Evolutionary conservation across 345 rosid species (phyloP), one percentile per base, ranked within the genome.

Genomic region (Salix koriyanagi): DNA sequence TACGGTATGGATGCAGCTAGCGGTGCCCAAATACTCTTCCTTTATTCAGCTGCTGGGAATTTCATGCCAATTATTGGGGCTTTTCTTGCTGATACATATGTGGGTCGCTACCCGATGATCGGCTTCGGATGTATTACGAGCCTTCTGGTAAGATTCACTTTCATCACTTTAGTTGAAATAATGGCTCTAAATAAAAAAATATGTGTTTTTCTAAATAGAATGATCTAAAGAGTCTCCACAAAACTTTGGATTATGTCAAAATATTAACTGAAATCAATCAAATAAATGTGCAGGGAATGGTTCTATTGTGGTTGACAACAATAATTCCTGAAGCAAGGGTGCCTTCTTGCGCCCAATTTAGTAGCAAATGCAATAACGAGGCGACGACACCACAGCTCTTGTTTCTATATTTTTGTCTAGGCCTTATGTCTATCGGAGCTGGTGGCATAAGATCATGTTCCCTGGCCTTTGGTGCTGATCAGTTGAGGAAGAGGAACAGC

Each of bases 381-480:
- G 82, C 95, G 2, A 86, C 91, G 1, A 68, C 89, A 21, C 77
- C 78, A 68, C 97, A 91, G 70, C 69, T 88, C 79, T 73, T 87
- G 74, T 69, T 86, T n/a, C 67, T 91, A 72, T 66, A 83, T 66
- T 76, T 82, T 26, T 85, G 88, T 6, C 81, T 89, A 42, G 86
- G 83, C 23, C 84, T 88, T 62, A 88, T 91, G 52, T 81, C 94
- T 16, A 83, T 84, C 26, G 94, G 94, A 41, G 87, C 89, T 41
- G 94, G 94, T 12, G 94, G 91, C 56, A 80, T 90, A 68, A 86
- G 90, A 76, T 91, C 94, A 2, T 87, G 88, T 75, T 88, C 44
- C 13, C 44, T 41, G 44, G 44, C 44, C 44, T 41, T 41, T 41
- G 44, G 44, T 41, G 44, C 44, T 60, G 89, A 90, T 58, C 91